Conservation (phyloP, 2,329 filamentous ascomycete genomes). For the Diaporthe humulicola region DNA sequence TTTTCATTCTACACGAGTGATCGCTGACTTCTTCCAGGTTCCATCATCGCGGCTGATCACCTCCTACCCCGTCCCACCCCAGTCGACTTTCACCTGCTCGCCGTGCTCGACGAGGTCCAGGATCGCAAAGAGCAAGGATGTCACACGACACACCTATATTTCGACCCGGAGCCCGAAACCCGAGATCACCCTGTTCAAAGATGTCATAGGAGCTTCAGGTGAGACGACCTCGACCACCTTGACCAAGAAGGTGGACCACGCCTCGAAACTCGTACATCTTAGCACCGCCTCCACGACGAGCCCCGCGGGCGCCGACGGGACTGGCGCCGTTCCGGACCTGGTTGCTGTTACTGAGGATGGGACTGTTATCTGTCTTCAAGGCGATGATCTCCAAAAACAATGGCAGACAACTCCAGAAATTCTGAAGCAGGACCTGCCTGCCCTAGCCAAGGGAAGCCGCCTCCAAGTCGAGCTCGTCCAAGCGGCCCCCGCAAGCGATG, state of each 20-base stretch:
- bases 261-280: constrained; percentile 58
- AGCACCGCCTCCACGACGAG: constrained; percentile 47
- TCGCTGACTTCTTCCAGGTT: constrained; percentile 60
- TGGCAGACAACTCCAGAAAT: constrained; percentile 61
- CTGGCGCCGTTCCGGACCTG: constrained; percentile 56
- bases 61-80: constrained; percentile 76
- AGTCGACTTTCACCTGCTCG: constrained; percentile 73
- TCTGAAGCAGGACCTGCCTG: constrained; percentile 56
- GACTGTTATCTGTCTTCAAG: constrained; percentile 71
- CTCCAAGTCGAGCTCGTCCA: constrained; percentile 65
- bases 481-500: constrained; percentile 60
- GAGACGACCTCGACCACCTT: constrained; percentile 65
- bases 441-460: constrained; percentile 44
- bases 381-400: constrained; percentile 63
- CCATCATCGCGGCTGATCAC: constrained; percentile 73
- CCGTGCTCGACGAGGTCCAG: constrained; percentile 70
- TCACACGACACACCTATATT: constrained; percentile 72
- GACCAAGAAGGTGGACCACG: constrained; percentile 57
- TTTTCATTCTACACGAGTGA: neutral
- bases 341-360: constrained; percentile 72
- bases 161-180: constrained; percentile 64
- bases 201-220: constrained; percentile 64
- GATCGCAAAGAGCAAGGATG: constrained; percentile 59
- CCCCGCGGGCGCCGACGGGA: constrained; percentile 42
- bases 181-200: constrained; percentile 72